Evolutionary conservation across 169 alveolate genomes (phyloP), one percentile per base, ranked within the genome.

Genomic region (Eimeria zaria): DNA sequence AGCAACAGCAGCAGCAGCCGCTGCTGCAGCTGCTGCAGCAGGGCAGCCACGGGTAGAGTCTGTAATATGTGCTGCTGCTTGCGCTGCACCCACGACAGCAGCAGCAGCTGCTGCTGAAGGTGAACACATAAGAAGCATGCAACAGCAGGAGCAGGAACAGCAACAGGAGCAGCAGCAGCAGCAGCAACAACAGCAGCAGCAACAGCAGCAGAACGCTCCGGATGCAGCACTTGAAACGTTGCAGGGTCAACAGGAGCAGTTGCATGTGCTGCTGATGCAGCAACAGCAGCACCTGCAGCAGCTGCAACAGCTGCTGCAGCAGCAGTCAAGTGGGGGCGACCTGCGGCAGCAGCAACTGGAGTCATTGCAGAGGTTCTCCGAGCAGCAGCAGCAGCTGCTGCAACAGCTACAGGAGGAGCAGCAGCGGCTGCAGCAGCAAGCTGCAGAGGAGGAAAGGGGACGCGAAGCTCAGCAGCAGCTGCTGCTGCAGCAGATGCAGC

Each of bases 341-440:
- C 62, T 8, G 62, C 87, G 60, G 60, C 24, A 76, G 87, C 87
- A 76, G 62, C 87, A 76, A 36, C 87, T 36, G 36, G 48, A 71
- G 53, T 41, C 51, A 62, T 62, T 76, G 62, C 87, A 76, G 87
- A 58, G 87, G 30, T 39, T 76, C 24, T 27, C 87, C 9, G 60
- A 46, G 62, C 64, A 76, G 87, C 87, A 76, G 62, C 87, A 41
- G 60, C 60, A 76, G 62, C 87, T 76, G 87, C 36, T 76, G 87
- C 60, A 24, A 62, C 87, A 33, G n/a, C 44, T 76, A 41, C 60
- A 76, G n/a, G 64, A 44, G 87, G 87, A 76, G 87, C 87, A 76
- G 62, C 62, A 36, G 87, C 87, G 51, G 36, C 60, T 76, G 87
- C 87, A 76, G 87, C 87, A 76, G 24, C 51, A 27, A 0, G 64